Conservation (phyloP, 75 land plant genomes). For the Sequoiadendron giganteum region DNA sequence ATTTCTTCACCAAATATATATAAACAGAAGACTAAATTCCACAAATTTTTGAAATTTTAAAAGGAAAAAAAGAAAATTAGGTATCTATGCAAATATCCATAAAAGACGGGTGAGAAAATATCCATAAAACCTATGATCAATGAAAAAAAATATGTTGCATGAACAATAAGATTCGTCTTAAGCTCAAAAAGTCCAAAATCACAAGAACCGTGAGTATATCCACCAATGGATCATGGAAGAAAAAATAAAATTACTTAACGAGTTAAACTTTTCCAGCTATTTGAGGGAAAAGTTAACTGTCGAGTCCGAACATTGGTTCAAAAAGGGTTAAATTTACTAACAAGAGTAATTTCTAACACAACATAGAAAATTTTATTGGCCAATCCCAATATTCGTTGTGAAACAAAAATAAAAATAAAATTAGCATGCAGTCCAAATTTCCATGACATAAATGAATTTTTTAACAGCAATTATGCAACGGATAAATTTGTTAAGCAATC, state of each 20-base stretch:
- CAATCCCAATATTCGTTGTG: not conserved
- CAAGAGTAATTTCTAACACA: not conserved
- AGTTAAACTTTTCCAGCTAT: no score
- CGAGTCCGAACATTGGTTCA: not conserved
- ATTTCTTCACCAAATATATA: no score
- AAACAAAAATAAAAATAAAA: not conserved
- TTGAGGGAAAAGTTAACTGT: not conserved
- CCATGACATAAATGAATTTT: not conserved
- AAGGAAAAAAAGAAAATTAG: no score
- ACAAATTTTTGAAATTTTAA: no score
- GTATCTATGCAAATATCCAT: no score
- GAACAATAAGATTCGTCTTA: not conserved
- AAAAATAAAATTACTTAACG: no score
- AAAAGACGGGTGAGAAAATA: no score
- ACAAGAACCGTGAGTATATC: not conserved
- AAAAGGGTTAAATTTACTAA: no score
- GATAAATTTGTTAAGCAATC: not conserved
- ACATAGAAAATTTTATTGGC: not conserved
- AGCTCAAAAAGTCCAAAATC: not conserved
- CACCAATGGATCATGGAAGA: not conserved
- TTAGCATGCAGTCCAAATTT: not conserved
- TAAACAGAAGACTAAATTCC: no score
- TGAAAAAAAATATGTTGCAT: no score
- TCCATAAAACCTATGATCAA: no score
- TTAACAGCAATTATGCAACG: not conserved